These are phyloP conservation scores for Scenedesmus sp. DNA, from an alignment of 163 green algal species.

Conservation along the genomic window DNA sequence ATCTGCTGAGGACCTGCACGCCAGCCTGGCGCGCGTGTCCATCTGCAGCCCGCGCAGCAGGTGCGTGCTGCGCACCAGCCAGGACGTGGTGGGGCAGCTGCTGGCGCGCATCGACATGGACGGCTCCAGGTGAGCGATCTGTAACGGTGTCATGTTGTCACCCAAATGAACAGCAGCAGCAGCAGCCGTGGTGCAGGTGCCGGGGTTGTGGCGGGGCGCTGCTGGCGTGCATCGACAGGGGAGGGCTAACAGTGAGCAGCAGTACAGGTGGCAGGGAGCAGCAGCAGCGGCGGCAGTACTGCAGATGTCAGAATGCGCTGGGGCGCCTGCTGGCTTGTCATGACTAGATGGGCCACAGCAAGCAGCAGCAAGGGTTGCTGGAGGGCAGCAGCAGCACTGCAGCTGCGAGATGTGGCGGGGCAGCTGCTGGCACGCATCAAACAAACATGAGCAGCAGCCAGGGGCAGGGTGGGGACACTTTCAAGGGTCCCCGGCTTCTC, in stretches of 20 bases:
- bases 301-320: no score
- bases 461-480: no score
- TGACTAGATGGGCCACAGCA: no score
- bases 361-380: background rate
- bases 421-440: no score
- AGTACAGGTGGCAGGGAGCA: background rate
- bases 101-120: conserved; percentile 51
- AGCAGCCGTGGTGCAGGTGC: no score
- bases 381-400: background rate
- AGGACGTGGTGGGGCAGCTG: conserved; percentile 51
- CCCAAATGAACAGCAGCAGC: background rate
- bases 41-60: conserved; percentile 68
- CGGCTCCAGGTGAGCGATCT: background rate
- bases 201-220: no score
- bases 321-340: no score
- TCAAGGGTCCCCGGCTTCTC: no score
- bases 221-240: no score
- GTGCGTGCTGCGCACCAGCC: conserved; percentile 67
- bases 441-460: background rate
- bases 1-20: conserved; percentile 66
- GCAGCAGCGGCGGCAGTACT: background rate
- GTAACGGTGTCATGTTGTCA: no score
- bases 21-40: conserved; percentile 64
- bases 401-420: background rate
- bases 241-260: no score